These are phyloP conservation scores for Breviolum minutum DNA, from an alignment of 73 alveolate genomes.

Conservation along the genomic window DNA sequence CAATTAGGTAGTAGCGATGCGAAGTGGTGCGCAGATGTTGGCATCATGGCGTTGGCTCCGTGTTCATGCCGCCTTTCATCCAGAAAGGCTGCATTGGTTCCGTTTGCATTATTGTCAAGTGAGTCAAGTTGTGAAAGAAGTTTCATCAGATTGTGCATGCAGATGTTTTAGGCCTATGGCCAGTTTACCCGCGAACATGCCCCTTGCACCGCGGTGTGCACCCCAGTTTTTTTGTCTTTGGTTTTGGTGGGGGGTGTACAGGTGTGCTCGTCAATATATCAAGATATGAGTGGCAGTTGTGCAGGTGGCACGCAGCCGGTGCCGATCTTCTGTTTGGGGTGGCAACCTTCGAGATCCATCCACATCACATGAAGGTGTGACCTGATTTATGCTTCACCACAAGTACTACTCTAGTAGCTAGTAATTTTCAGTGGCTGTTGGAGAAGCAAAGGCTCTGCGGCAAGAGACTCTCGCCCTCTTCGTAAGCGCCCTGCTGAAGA, in stretches of 20 bases:
- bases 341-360: constrained; percentile 72
- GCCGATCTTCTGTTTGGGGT: constrained; percentile 27
- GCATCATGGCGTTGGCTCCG: constrained; percentile 93
- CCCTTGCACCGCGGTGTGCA: background rate
- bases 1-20: constrained; percentile 56
- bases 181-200: background rate
- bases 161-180: background rate
- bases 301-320: constrained; percentile 51
- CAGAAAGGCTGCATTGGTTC: background rate
- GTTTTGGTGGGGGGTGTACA: background rate
- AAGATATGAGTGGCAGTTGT: background rate
- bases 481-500: constrained; percentile 40
- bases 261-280: background rate
- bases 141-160: background rate
- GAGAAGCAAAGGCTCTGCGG: constrained; percentile 12
- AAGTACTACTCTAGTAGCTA: too few relatives aligned
- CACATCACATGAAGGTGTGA: constrained; percentile 67
- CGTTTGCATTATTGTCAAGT: background rate
- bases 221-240: background rate
- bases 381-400: background rate
- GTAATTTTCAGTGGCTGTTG: background rate
- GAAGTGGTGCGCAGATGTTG: constrained; percentile 68
- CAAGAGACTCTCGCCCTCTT: constrained; percentile 4
- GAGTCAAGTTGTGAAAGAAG: too few relatives aligned
- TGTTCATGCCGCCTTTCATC: constrained; percentile 64